phyloP scores from a whole-genome alignment of 208 protist genomes.

The Trypanosoma congolense region DNA sequence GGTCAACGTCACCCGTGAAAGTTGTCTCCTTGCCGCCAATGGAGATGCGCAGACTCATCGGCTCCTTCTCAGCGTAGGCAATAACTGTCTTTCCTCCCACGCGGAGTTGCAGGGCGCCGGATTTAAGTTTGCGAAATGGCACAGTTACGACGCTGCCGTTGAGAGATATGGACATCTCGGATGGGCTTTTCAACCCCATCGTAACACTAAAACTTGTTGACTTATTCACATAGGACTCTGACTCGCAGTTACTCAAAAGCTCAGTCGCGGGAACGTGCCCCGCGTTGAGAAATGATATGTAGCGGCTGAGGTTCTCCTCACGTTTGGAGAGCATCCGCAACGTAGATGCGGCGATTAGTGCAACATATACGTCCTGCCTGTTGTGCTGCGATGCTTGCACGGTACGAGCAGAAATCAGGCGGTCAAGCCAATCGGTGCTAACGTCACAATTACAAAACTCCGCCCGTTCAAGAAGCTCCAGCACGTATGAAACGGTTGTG shows the following conservation, averaged over 20 bases:
- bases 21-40: conserved; percentile 89
- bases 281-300: conserved; percentile 63
- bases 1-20: conserved; percentile 94
- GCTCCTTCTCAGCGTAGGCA: conserved; percentile 91
- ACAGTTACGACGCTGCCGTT: conserved; percentile 71
- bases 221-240: conserved; percentile 71
- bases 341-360: conserved; percentile 68
- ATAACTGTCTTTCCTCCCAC: conserved; percentile 73
- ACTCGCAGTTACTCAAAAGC: conserved; percentile 51
- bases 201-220: conserved; percentile 75
- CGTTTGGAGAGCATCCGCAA: conserved; percentile 46
- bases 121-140: conserved; percentile 77
- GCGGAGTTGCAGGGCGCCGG: conserved; percentile 74
- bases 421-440: conserved; percentile 85
- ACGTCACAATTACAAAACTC: conserved; percentile 82
- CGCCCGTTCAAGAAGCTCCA: conserved; percentile 77
- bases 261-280: conserved; percentile 85
- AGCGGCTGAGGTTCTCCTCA: conserved; percentile 58
- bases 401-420: conserved; percentile 57
- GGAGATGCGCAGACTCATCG: conserved; percentile 83
- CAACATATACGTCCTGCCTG: conserved; percentile 57
- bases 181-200: conserved; percentile 38
- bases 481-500: conserved; percentile 93
- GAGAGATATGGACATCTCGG: conserved; percentile 64
- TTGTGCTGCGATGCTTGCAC: conserved; percentile 30